Evolutionary conservation across 495 filamentous ascomycete species (phyloP).

Genomic region (Aspergillus campestris): DNA sequence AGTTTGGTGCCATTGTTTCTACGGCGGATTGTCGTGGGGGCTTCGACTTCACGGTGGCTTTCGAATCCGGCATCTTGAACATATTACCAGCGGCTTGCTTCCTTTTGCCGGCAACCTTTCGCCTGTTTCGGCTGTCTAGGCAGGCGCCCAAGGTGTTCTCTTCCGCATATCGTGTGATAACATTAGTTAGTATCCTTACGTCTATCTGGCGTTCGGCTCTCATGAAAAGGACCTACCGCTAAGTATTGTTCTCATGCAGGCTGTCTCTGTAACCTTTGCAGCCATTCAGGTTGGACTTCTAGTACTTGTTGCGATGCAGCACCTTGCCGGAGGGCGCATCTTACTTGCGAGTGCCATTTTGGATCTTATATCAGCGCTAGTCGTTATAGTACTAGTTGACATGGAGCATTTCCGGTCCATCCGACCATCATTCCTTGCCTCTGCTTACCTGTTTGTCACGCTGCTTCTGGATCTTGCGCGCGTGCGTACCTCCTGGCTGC

Average conservation of each 20-base stretch:
- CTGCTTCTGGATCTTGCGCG: constrained; percentile 42
- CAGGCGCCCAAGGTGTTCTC: constrained; percentile 27
- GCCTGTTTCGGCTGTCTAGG: constrained; percentile 26
- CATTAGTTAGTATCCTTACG: constrained; percentile 5
- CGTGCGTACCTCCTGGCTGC: constrained; percentile 42
- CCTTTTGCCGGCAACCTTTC: constrained; percentile 25
- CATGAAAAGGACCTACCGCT: too few relatives aligned
- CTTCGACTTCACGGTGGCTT: constrained; percentile 48
- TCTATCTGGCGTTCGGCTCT: background rate
- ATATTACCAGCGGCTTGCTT: constrained; percentile 37
- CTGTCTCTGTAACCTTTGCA: constrained; percentile 23
- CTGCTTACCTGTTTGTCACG: constrained; percentile 44
- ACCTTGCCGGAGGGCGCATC: constrained; percentile 13
- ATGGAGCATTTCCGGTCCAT: constrained; percentile 28
- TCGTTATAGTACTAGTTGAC: constrained; percentile 38
- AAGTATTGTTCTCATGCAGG: constrained; percentile 8
- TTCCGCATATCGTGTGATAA: constrained; percentile 4
- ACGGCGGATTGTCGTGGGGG: constrained; percentile 25
- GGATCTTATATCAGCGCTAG: constrained; percentile 19
- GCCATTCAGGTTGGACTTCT: constrained; percentile 28
- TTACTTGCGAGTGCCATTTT: constrained; percentile 33
- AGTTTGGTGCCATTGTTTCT: constrained; percentile 9
- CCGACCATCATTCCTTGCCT: constrained; percentile 43
- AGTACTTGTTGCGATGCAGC: constrained; percentile 29
- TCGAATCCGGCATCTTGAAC: constrained; percentile 39